A percentile compares a stretch with the other conserved stretches of the same genome.
Evolutionary conservation across 148 eudicot species (phyloP).

Genomic region (Cornus controversa): DNA sequence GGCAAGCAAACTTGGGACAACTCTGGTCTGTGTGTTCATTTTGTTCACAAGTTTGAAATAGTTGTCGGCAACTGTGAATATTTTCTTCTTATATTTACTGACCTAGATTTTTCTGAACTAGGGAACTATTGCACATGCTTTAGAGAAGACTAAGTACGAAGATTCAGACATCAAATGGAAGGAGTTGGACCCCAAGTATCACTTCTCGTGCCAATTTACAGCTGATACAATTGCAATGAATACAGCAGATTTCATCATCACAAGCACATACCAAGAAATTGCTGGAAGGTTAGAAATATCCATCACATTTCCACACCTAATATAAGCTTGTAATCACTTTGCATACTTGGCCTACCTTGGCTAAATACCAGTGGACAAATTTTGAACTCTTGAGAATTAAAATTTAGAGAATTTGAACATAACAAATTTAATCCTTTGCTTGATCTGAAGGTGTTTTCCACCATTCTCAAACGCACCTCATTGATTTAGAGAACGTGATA

Average conservation of each 20-base stretch:
- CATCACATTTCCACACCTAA: background rate
- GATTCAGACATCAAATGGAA: slow-evolving; percentile 92
- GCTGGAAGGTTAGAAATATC: slow-evolving; percentile 74
- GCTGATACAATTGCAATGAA: slow-evolving; percentile 95
- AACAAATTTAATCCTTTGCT: no score
- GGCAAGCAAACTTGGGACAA: slow-evolving; percentile 87
- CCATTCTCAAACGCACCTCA: no score
- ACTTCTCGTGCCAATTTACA: slow-evolving; percentile 92
- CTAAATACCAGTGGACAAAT: no score
- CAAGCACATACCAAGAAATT: slow-evolving; percentile 97
- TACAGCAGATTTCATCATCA: slow-evolving; percentile 86
- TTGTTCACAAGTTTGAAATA: background rate
- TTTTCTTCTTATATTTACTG: background rate
- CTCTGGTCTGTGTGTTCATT: slow-evolving; percentile 56
- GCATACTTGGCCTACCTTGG: no score
- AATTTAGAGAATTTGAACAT: no score
- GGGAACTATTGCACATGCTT: slow-evolving; percentile 98
- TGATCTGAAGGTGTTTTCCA: no score
- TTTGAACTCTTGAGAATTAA: no score
- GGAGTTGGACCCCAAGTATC: slow-evolving; percentile 79
- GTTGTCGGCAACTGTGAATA: background rate
- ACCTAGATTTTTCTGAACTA: slow-evolving; percentile 9
- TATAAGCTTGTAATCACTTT: no score
- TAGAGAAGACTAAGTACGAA: slow-evolving; percentile 95
- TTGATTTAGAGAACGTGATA: no score